Base-by-base conservation (phyloP, 1,139 yeast genomes). In the Yamadazyma spencermartinsiae region DNA sequence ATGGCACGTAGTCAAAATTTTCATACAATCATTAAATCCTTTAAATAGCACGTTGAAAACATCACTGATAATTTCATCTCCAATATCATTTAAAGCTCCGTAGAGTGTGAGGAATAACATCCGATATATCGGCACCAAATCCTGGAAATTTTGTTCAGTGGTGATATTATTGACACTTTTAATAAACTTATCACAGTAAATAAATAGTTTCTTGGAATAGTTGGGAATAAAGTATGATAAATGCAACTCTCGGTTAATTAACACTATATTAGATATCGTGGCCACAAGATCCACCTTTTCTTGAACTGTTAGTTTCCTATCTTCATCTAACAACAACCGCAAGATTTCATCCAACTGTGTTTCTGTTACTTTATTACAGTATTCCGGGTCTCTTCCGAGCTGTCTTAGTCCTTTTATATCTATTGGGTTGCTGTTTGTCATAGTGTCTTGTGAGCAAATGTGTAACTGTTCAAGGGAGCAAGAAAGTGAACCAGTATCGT, bases 161-260 rank as follows among this genome's bases (percentile, higher is more conserved):
- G 37, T 35, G 26, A 29, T 29, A 2, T 15, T 25, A 16, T 34
- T 38, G 4, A 35, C 23, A 6, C 39, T 30, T 5, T 35, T 25
- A 14, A 46, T 36, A 18, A 51, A 45, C 6, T 35, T 39, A 30
- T 46, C 49, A 43, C 60, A 45, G 33, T 42, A 56, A 1, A 31
- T 36, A 20, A 59, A 45, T 29, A 54, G 20, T 9, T 33, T 14
- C 11, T 44, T 40, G 15, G 64, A 49, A 39, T 52, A 58, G 1
- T 40, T 38, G 15, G 54, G 55, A 14, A 58, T 54, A 37, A 60
- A 60, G 36, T 50, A 45, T 3, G 34, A 5, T 10, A 40, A 20
- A 36, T 60, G 63, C 3, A 63, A 41, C 9, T 41, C 36, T 28
- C 65, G 41, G 38, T 63, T 63, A 15, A 61, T 48, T 11, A 63